Evolutionary conservation across 192 early-diverging fungal species (phyloP).

Genomic region (Kappamyces sp.): DNA sequence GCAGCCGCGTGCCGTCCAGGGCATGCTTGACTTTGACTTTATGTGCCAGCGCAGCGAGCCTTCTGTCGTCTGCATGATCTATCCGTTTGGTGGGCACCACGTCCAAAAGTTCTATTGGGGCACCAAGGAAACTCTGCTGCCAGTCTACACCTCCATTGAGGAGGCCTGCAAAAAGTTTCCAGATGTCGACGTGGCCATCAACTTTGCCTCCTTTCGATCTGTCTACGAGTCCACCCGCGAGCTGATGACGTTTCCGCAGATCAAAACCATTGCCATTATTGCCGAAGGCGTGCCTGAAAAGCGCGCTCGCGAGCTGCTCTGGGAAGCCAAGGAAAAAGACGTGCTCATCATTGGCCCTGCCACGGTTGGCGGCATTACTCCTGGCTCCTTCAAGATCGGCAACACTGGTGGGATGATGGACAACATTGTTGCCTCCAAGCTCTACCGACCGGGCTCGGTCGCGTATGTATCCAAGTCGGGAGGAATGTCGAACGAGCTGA

Average conservation of each 20-base stretch:
- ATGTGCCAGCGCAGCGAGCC: constrained; percentile 92
- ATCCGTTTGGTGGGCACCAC: constrained; percentile 97
- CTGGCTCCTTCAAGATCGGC: constrained; percentile 99
- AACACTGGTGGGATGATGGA: constrained; percentile 99
- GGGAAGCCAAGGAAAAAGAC: constrained; percentile 68
- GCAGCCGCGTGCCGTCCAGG: constrained; percentile 98
- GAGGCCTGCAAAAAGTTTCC: constrained; percentile 82
- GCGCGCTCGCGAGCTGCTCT: constrained; percentile 85
- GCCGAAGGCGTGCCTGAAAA: constrained; percentile 98
- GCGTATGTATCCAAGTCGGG: constrained; percentile 98
- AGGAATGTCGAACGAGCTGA: constrained; percentile 99
- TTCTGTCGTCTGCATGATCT: constrained; percentile 97
- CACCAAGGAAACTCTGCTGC: constrained; percentile 91
- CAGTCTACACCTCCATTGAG: constrained; percentile 83
- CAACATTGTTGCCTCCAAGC: constrained; percentile 95
- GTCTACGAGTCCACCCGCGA: constrained; percentile 90
- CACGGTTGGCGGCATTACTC: constrained; percentile 98
- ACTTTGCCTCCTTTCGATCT: constrained; percentile 96
- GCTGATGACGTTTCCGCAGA: constrained; percentile 76
- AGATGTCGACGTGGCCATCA: constrained; percentile 90
- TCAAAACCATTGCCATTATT: constrained; percentile 94
- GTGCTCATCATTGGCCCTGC: constrained; percentile 95
- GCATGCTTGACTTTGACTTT: constrained; percentile 99
- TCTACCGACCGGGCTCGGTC: constrained; percentile 94
- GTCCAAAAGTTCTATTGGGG: constrained; percentile 99